Conservation (phyloP, 2,329 filamentous ascomycete genomes). For the Colletotrichum sojae region DNA sequence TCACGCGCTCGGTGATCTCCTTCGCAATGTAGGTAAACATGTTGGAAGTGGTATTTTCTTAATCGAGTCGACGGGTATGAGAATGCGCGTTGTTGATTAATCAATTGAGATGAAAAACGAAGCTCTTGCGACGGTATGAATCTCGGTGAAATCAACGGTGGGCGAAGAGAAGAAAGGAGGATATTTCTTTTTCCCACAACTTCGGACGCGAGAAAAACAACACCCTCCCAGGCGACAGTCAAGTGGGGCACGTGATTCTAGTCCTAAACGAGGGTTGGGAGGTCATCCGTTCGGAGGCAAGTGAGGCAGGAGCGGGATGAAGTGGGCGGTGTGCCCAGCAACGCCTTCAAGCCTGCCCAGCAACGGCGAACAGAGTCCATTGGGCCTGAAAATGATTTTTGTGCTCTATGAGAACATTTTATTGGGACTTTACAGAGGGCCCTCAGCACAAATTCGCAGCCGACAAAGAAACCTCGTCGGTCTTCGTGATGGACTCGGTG, state of each 20-base stretch:
- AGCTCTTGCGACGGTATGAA: not conserved
- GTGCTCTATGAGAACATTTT: too few relatives aligned
- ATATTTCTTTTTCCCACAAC: not conserved
- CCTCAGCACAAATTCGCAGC: not conserved
- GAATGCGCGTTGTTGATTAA: not conserved
- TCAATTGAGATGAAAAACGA: not conserved
- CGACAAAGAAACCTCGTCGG: not conserved
- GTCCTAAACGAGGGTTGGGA: not conserved
- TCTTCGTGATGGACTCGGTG: constrained; percentile 15
- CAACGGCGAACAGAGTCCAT: too few relatives aligned
- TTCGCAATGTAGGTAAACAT: not conserved
- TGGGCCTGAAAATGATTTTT: too few relatives aligned
- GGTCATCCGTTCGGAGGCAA: not conserved
- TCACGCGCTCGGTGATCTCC: not conserved
- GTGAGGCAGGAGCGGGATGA: constrained; percentile 16
- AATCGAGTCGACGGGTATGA: too few relatives aligned
- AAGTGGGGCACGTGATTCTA: constrained; percentile 14
- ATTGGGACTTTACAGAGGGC: too few relatives aligned
- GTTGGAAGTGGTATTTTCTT: not conserved
- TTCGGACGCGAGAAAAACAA: not conserved
- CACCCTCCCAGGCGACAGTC: not conserved
- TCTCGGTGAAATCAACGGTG: constrained; percentile 9
- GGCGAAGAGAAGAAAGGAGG: constrained; percentile 6
- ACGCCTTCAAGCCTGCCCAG: not conserved
- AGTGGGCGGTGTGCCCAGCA: not conserved